Evolutionary conservation across 495 filamentous ascomycete genomes (phyloP).

Genomic region (Aspergillus homomorphus): DNA sequence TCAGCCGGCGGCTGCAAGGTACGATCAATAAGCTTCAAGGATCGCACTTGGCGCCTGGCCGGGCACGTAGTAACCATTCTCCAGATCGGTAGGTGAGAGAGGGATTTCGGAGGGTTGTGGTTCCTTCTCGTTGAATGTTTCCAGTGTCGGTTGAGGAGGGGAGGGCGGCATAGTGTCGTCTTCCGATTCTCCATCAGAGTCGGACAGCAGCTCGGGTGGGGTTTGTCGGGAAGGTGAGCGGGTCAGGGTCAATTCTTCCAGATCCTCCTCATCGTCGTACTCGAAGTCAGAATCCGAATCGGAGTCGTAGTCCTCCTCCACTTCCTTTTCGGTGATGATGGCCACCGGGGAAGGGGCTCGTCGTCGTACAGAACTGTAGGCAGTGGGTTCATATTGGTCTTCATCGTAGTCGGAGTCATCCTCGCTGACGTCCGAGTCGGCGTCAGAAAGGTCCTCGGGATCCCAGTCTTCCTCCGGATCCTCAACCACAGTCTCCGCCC

Average conservation of each 20-base stretch:
- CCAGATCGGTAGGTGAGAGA: conserved; percentile 47
- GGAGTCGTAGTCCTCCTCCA: conserved; percentile 51
- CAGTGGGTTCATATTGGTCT: conserved; percentile 48
- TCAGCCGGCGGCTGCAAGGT: conserved; percentile 9
- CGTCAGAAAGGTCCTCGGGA: conserved; percentile 56
- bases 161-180: conserved; percentile 82
- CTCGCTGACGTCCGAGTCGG: conserved; percentile 51
- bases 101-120: conserved; percentile 50
- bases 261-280: conserved; percentile 65
- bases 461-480: conserved; percentile 72
- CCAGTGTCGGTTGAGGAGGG: conserved; percentile 63
- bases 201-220: conserved; percentile 75
- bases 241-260: conserved; percentile 65
- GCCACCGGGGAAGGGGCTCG: conserved; percentile 39
- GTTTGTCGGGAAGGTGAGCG: conserved; percentile 70
- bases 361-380: conserved; percentile 37
- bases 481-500: conserved; percentile 76
- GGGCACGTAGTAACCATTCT: conserved; percentile 60
- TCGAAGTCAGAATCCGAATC: conserved; percentile 50
- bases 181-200: conserved; percentile 65
- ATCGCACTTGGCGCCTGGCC: conserved; percentile 41
- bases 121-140: conserved; percentile 69
- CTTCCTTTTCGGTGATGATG: conserved; percentile 40
- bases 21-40: conserved; percentile 43
- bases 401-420: conserved; percentile 54